A percentile compares a stretch with the other conserved stretches of the same genome.
These are phyloP conservation scores for Rubia yunnanensis DNA, from an alignment of 257 asterid species.

Conservation along the genomic window DNA sequence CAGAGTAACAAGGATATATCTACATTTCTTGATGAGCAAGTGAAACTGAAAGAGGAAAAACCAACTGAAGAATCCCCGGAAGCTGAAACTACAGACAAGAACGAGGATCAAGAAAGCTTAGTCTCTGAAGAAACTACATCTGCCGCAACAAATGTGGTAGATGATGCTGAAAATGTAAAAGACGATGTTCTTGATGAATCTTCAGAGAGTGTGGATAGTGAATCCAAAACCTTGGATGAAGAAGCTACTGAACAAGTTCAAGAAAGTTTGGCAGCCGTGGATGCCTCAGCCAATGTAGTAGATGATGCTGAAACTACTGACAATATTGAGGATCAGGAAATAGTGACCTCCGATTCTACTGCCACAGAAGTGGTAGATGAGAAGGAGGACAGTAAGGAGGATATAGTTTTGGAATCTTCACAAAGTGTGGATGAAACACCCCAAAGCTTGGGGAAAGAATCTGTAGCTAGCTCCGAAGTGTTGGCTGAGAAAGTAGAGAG, in stretches of 20 bases:
- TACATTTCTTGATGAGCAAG: constrained; percentile 58
- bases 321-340: constrained; percentile 24
- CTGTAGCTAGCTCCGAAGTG: constrained; percentile 30
- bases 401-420: constrained; percentile 16
- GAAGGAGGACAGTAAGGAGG: constrained; percentile 23
- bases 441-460: constrained; percentile 25
- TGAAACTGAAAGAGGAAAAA: constrained; percentile 39
- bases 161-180: constrained; percentile 16
- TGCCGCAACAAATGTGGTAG: constrained; percentile 4
- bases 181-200: constrained; percentile 25
- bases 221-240: constrained; percentile 17
- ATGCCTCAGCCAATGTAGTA: constrained; percentile 4
- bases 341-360: constrained; percentile 15
- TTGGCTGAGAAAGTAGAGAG: constrained; percentile 6
- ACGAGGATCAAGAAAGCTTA: constrained; percentile 9
- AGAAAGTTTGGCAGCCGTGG: constrained; percentile 24
- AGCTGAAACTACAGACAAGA: constrained; percentile 8
- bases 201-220: constrained; percentile 19
- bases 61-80: constrained; percentile 12
- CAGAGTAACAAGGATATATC: constrained; percentile 58
- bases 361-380: constrained; percentile 10
- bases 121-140: constrained; percentile 21
- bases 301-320: constrained; percentile 18
- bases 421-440: constrained; percentile 19
- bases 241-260: constrained; percentile 29